A percentile compares a stretch with the other conserved stretches of the same genome.
These are phyloP conservation scores for Dendrobium huoshanense DNA, from an alignment of 106 monocot genomes.

Conservation along the genomic window DNA sequence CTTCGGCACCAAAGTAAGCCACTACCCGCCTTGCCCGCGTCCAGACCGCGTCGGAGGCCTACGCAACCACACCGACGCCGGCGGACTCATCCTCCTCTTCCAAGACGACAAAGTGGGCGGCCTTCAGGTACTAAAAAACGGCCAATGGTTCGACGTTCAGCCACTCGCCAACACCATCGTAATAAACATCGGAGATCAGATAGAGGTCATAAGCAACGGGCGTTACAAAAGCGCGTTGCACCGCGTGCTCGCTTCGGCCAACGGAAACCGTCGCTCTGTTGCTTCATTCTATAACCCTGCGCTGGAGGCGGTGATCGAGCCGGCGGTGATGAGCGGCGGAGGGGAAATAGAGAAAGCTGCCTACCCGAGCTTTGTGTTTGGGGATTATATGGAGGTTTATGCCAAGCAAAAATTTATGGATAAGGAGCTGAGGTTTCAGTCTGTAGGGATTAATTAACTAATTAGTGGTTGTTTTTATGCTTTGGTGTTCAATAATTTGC, in stretches of 20 bases:
- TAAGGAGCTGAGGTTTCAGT: slow-evolving; percentile 40
- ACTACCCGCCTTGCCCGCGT: slow-evolving; percentile 68
- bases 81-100: slow-evolving; percentile 86
- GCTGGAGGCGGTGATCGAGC: slow-evolving; percentile 38
- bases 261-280: slow-evolving; percentile 58
- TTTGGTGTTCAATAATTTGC: too few relatives aligned
- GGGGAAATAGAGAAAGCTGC: not conserved
- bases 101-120: slow-evolving; percentile 68
- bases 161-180: slow-evolving; percentile 58
- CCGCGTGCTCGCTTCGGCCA: slow-evolving; percentile 33
- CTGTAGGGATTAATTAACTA: slow-evolving; percentile 6
- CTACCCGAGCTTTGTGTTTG: slow-evolving; percentile 35
- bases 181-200: slow-evolving; percentile 83
- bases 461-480: not conserved
- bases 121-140: slow-evolving; percentile 59
- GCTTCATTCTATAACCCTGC: slow-evolving; percentile 76
- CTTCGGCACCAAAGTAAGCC: slow-evolving; percentile 85
- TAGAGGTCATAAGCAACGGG: slow-evolving; percentile 77
- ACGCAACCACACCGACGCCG: slow-evolving; percentile 82
- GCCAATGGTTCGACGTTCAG: slow-evolving; percentile 68
- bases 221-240: slow-evolving; percentile 65
- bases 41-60: slow-evolving; percentile 48
- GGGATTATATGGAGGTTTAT: slow-evolving; percentile 37
- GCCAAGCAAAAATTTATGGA: slow-evolving; percentile 34
- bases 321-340: slow-evolving; percentile 4